phyloP scores from a whole-genome alignment of 768 basidiomycete species.

The Serendipita sp. region DNA sequence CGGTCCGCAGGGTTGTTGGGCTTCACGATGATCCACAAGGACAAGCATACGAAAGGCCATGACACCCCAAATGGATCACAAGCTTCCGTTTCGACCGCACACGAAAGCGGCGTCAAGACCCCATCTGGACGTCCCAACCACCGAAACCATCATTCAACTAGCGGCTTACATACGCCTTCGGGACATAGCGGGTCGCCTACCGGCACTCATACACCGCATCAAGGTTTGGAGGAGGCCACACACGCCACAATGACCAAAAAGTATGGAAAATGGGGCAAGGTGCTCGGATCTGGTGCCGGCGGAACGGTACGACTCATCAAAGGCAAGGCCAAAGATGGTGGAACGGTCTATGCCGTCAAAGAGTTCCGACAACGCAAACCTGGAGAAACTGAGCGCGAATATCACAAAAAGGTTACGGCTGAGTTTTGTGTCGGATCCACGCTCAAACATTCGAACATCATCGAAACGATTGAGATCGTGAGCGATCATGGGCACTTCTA shows the following conservation, averaged over 20 bases:
- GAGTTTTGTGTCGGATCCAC: constrained; percentile 96
- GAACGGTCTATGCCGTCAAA: constrained; percentile 85
- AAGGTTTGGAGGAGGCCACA: constrained; percentile 63
- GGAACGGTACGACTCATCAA: constrained; percentile 96
- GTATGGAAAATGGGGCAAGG: constrained; percentile 96
- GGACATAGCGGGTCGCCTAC: background rate
- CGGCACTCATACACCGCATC: constrained; percentile 22
- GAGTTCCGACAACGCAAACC: constrained; percentile 83
- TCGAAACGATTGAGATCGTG: constrained; percentile 96
- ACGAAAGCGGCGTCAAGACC: constrained; percentile 11
- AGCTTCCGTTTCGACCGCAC: constrained; percentile 6
- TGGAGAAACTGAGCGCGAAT: constrained; percentile 89
- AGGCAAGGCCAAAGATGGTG: constrained; percentile 63
- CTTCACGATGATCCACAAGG: constrained; percentile 5
- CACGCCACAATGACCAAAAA: constrained; percentile 93
- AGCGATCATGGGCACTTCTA: constrained; percentile 96
- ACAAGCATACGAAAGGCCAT: constrained; percentile 10
- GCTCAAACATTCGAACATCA: constrained; percentile 89
- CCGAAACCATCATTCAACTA: constrained; percentile 15
- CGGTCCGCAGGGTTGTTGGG: constrained; percentile 5
- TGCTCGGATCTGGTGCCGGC: constrained; percentile 93
- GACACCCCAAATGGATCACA: background rate
- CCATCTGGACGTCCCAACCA: constrained; percentile 15
- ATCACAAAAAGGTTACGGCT: constrained; percentile 98
- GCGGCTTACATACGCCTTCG: constrained; percentile 6